Base-by-base conservation (phyloP, 805 yeast genomes). In the Starmera pachycereana region DNA sequence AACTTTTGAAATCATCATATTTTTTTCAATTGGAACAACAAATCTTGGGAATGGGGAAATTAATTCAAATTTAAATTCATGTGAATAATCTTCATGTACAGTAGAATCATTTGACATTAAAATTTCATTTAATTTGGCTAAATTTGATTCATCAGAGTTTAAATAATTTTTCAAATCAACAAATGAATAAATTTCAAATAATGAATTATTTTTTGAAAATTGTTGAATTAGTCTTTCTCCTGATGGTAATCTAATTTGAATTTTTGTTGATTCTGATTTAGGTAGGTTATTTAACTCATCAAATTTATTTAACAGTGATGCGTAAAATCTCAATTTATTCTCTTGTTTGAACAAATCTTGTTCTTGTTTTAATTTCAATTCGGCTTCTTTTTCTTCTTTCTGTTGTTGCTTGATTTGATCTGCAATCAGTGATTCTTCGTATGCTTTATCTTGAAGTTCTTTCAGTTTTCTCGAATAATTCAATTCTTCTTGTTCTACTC, bases 361-460 rank as follows among this genome's bases (percentile, higher is more conserved):
- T 16, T 39, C 38, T 9, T 32, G 31, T n/a, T 42, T 36, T 7
- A 44, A 35, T 46, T 51, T 57, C 35, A 46, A 43, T 37, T 48
- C 41, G 18, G 44, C 44, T 58, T 52, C 53, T 35, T 43, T 45
- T 32, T 48, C 47, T 36, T 59, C 54, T 46, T 68, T 72, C 44
- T 71, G 63, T 32, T 66, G 58, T 51, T 72, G 72, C 50, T 79
- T 77, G 33, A 66, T 48, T 47, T 63, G 68, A 57, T 84, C 92
- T 36, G 63, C 66, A 30, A 69, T 60, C 38, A 83, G 60, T 0
- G 87, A 76, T 44, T 68, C 71, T 47, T 75, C 69, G 51, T 76
- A 84, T 14, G 85, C 86, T 37, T 65, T 61, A 48, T 82, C 87
- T 56, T 83, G 92, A 45, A 75, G 69, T 48, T 74, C 71, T 47